Evolutionary conservation across 192 early-diverging fungal species (phyloP), one percentile per base, ranked within the genome.

Genomic region (Oehlia diaphana): DNA sequence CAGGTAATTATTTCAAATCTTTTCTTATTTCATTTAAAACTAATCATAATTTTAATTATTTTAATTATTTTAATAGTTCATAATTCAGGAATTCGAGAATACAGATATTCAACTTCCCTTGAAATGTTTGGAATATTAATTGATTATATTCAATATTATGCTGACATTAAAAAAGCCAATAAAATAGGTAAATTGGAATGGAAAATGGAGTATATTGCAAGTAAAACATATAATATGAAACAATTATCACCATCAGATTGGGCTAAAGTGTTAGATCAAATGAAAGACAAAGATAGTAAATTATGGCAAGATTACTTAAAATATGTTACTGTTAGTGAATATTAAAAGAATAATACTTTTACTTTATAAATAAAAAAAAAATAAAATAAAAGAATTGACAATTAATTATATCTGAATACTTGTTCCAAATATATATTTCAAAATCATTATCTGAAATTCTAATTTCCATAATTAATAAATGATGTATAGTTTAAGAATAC

Each of bases 111-210:
- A 13, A 83, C 78, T 12, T 23, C 49, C 58, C 33, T 13, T 78
- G 61, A 47, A 23, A 23, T 2, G 31, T 74, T 80, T 78, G 84
- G 84, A 19, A 66, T 19, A 7, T 53, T 86, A 16, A 26, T 74
- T 7, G 81, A 81, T 10, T 86, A 86, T 31, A 47, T 47, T 19
- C 85, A 86, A 71, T 86, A 78, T 47, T 83, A 58, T 68, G 44
- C 76, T 3, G 80, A 86, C 28, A 23, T 83, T 5, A 79, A 78
- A 1, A 35, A 74, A 53, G 81, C 66, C 9, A 72, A 80, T 74
- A 58, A 58, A 0, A 26, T 73, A 14, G 26, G 74, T 12, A 50
- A 63, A 61, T 6, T 81, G 2, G 76, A 77, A 70, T 86, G 81
- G 44, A 28, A 79, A 23, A n/a, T 84, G 12, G 83, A 84, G 61